A percentile compares a stretch with the other conserved stretches of the same genome.
These are phyloP conservation scores for Tardiomyces blankii DNA, from an alignment of 1,139 yeast genomes.

Conservation along the genomic window DNA sequence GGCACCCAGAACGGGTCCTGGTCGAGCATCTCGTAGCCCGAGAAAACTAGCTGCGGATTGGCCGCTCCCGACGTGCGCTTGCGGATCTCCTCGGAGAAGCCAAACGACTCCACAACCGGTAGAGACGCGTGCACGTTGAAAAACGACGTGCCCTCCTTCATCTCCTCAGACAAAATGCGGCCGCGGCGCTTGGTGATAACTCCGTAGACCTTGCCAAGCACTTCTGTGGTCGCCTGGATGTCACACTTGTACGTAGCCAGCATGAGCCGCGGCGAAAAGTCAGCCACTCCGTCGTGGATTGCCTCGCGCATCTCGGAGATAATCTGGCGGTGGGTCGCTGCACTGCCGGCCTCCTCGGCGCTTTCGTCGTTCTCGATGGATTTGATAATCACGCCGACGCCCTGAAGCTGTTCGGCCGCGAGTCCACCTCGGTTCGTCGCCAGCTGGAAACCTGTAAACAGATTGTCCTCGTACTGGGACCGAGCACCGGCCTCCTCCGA, in stretches of 20 bases:
- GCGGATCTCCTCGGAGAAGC: constrained; percentile 89
- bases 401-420: constrained; percentile 80
- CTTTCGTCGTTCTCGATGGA: constrained; percentile 20
- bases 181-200: constrained; percentile 90
- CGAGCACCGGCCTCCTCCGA: constrained; percentile 4
- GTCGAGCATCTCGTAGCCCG: constrained; percentile 78
- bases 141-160: constrained; percentile 97
- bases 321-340: constrained; percentile 50
- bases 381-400: constrained; percentile 34
- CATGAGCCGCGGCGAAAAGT: constrained; percentile 80
- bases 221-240: constrained; percentile 91
- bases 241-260: constrained; percentile 92
- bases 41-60: constrained; percentile 84
- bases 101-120: constrained; percentile 95
- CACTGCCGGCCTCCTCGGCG: constrained; percentile 21
- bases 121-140: constrained; percentile 76
- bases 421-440: constrained; percentile 82
- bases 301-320: constrained; percentile 65
- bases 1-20: constrained; percentile 99
- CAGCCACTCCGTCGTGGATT: constrained; percentile 57
- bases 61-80: constrained; percentile 96
- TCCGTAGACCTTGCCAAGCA: constrained; percentile 87
- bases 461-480: constrained; percentile 38
- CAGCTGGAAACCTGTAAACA: constrained; percentile 76
- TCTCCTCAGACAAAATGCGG: constrained; percentile 73